phyloP scores from a whole-genome alignment of 2,329 filamentous ascomycete species.

The Sporothrix brasiliensis region DNA sequence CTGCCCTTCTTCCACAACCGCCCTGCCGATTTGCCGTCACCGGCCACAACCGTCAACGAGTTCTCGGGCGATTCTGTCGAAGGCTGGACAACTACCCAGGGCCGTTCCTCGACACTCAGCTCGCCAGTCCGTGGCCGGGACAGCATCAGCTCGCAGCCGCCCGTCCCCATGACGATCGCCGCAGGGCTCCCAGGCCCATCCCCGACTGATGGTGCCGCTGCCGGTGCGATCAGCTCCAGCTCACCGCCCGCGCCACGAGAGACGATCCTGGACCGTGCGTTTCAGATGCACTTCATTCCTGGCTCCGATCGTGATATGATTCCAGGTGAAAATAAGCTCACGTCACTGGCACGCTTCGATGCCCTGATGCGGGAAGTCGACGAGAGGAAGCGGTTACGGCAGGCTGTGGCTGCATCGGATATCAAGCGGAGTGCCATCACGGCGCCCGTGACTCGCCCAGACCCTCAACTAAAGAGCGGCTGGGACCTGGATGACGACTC shows the following conservation, averaged over 20 bases:
- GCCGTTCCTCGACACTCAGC: conserved; percentile 60
- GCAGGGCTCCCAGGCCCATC: conserved; percentile 43
- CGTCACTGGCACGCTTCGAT: conserved; percentile 66
- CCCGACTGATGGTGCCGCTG: conserved; percentile 35
- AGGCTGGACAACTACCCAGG: conserved; percentile 63
- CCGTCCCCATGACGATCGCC: conserved; percentile 42
- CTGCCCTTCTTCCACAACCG: conserved; percentile 39
- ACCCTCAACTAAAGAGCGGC: conserved; percentile 51
- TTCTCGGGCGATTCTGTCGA: conserved; percentile 61
- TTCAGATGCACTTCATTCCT: conserved; percentile 65
- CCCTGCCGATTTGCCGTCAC: conserved; percentile 60
- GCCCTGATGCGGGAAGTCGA: conserved; percentile 66
- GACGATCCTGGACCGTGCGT: conserved; percentile 68
- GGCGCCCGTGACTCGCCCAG: conserved; percentile 32
- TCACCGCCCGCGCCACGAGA: conserved; percentile 61
- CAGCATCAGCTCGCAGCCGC: conserved; percentile 56
- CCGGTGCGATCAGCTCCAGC: conserved; percentile 47
- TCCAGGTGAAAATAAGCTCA: conserved; percentile 64
- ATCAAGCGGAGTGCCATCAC: conserved; percentile 37
- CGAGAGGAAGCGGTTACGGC: conserved; percentile 48
- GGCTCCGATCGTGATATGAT: conserved; percentile 56
- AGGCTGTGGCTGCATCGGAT: conserved; percentile 43
- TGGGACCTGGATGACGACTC: conserved; percentile 57
- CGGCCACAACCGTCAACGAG: conserved; percentile 56
- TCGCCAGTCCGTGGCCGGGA: conserved; percentile 60